Percentiles rank a stretch among this genome's conserved stretches.
These are phyloP conservation scores for Aspergillus pseudonomiae DNA, from an alignment of 2,329 filamentous ascomycete species.

Conservation along the genomic window DNA sequence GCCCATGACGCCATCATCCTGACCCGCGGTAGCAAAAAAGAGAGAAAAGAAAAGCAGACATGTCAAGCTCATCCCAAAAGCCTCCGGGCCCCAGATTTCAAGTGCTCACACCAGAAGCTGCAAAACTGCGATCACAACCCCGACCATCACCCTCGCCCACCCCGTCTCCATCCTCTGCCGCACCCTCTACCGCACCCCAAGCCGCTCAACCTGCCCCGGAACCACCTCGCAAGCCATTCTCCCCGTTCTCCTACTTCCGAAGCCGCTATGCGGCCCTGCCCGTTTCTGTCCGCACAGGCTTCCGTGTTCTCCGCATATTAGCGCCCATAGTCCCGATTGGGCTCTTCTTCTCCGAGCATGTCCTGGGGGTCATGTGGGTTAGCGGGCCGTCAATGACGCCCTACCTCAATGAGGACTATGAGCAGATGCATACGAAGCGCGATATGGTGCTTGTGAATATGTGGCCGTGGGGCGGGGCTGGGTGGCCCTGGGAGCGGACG, in stretches of 20 bases:
- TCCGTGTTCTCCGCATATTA: constrained; percentile 32
- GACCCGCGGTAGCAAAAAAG: neutral
- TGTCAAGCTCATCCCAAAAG: neutral
- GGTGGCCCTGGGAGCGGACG: constrained; percentile 54
- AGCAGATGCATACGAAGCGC: constrained; percentile 41
- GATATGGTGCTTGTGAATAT: constrained; percentile 49
- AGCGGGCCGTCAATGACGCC: constrained; percentile 71
- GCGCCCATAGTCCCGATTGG: constrained; percentile 41
- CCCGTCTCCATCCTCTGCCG: neutral
- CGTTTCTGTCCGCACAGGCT: constrained; percentile 26
- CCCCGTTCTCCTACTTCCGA: constrained; percentile 31
- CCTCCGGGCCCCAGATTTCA: neutral
- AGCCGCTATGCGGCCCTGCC: constrained; percentile 33
- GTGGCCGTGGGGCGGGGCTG: constrained; percentile 48
- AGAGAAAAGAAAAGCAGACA: neutral
- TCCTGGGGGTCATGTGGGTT: constrained; percentile 47
- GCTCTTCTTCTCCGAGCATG: constrained; percentile 44
- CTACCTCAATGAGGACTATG: constrained; percentile 69
- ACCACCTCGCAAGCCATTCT: constrained; percentile 17
- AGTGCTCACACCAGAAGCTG: neutral
- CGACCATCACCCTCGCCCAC: neutral
- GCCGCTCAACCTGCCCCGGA: neutral
- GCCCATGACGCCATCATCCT: neutral
- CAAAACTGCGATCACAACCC: neutral
- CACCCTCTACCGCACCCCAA: neutral